Base-by-base conservation (phyloP, 805 yeast species). In the Teunomyces lycoperdinae region DNA sequence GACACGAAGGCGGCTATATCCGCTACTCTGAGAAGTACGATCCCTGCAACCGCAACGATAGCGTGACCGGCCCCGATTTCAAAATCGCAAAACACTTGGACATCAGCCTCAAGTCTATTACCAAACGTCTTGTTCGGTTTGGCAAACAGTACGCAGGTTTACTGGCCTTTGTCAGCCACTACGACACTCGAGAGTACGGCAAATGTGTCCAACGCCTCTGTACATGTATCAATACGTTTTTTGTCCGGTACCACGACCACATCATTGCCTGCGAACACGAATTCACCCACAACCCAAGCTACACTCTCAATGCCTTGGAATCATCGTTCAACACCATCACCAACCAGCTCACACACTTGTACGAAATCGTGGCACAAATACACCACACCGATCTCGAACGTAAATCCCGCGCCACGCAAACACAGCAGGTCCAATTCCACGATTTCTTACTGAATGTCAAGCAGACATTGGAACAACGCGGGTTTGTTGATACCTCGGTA, bases 1-100 rank as follows among this genome's bases (percentile, higher is more conserved):
- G 95, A 0, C 65, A 77, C 26, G 96, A 90, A 62, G 97, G 97
- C 0, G 73, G 74, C 16, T 89, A 86, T 58, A 80, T 92, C 31
- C 71, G 90, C 39, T 89, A 78, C 60, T 76, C 84, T 29, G 85
- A 81, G 38, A 71, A 74, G 16, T 88, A 79, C 58, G 79, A 81
- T 56, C 82, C 83, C 0, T 49, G 51, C 0, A 60, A 66, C 30
- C 44, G 58, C 8, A 69, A 66, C 10, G 71, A 76, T 30, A 62
- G 77, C 39, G 65, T 85, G 3, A 62, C 62, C 10, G 96, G 95
- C 0, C 95, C 96, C 0, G 92, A 85, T 50, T 90, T 78, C 64
- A 77, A 81, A 51, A 78, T 89, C 24, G 84, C 87, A 36, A 85
- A 81, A 54, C 81, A 79, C 49, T 69, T 94, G 57, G 96, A 89